phyloP scores from a whole-genome alignment of 257 asterid genomes.

The Nicotiana otophora region DNA sequence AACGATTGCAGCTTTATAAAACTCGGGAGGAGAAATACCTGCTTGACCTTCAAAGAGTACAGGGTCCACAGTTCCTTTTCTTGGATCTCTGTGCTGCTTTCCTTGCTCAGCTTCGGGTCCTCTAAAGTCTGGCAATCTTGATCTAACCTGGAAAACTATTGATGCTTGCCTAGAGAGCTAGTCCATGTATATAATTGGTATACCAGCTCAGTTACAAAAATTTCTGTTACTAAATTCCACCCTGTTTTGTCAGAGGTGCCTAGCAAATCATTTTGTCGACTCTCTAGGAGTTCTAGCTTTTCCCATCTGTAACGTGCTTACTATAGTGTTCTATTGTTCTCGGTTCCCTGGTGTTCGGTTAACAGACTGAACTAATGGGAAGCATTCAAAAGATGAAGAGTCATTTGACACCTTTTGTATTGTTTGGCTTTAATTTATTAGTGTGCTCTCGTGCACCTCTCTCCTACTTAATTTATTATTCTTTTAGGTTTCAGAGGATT shows the following conservation, averaged over 20 bases:
- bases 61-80: conserved; percentile 81
- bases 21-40: conserved; percentile 79
- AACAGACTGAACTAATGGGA: too few relatives aligned
- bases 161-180: conserved; percentile 18
- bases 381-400: too few relatives aligned
- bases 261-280: conserved; percentile 23
- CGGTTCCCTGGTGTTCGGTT: too few relatives aligned
- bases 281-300: conserved; percentile 26
- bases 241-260: conserved; percentile 23
- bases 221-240: conserved; percentile 11
- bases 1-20: conserved; percentile 65
- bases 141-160: conserved; percentile 7
- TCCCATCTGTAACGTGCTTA: too few relatives aligned
- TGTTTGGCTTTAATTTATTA: too few relatives aligned
- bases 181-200: conserved; percentile 39
- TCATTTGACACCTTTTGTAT: too few relatives aligned
- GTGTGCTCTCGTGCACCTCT: too few relatives aligned
- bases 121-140: conserved; percentile 20
- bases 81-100: conserved; percentile 89
- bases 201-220: conserved; percentile 16
- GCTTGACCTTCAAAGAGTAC: conserved; percentile 82
- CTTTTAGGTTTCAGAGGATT: too few relatives aligned
- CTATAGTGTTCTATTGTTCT: too few relatives aligned
- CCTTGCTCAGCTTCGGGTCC: conserved; percentile 84
- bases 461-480: too few relatives aligned